Evolutionary conservation across 192 early-diverging fungal genomes (phyloP), one percentile per base, ranked within the genome.

Genomic region (Linderina pennispora): DNA sequence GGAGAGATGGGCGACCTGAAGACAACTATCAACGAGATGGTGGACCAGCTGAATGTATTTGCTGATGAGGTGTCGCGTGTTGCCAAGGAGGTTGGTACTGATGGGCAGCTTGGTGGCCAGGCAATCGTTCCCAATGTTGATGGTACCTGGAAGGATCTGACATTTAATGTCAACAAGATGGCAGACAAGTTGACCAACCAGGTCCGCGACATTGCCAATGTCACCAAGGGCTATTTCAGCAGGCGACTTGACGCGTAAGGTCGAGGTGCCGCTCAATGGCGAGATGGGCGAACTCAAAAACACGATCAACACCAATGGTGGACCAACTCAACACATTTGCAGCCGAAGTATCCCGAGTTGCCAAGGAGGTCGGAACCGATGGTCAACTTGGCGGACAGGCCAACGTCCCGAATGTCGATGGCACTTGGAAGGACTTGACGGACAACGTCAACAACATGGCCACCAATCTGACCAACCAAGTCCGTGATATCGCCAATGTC

Each of bases 111-210:
- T 3, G 81, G 81, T 26, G 81, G 79, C 15, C 74, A 77, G 45
- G 81, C 81, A 4, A 45, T 54, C 4, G 75, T 83, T 0, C 47
- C 40, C 1, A 48, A 56, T 22, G 75, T 82, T 11, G 80, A 57
- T 14, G 80, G 80, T 18, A 79, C 75, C 0, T 82, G 80, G 80
- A 75, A 77, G 25, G 63, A 74, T 9, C 48, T 82, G 3, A 82
- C 80, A 0, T 76, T 80, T 15, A 78, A 76, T 53, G 81, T 83
- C 22, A 83, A 83, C 52, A 58, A 50, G 16, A 80, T 83, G 81
- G 81, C 81, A 2, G 48, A 65, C 35, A n/a, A n/a, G n/a, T n/a
- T n/a, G n/a, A n/a, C n/a, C n/a, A n/a, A n/a, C n/a, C n/a, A n/a
- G n/a, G n/a, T n/a, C n/a, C n/a, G n/a, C n/a, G n/a, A n/a, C n/a